Evolutionary conservation across 129 eudicot genomes (phyloP), one percentile per base, ranked within the genome.

Genomic region (Tanacetum coccineum): DNA sequence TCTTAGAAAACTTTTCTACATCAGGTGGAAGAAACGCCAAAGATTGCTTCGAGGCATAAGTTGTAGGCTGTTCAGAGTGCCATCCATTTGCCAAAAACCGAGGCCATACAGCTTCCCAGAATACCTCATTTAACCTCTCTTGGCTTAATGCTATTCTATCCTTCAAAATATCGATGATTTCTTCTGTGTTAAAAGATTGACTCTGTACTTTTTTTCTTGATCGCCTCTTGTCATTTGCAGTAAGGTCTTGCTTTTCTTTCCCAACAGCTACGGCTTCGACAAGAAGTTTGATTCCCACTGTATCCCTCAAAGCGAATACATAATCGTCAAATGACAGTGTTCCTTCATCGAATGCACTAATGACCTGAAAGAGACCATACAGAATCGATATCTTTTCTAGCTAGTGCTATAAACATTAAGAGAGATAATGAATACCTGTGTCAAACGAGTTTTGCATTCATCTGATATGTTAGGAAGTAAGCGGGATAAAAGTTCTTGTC

Each of bases 81-180:
- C 84, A 79, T 20, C 87, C 87, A 57, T 71, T 76, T 50, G 81
- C 84, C 59, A 72, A 48, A 44, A 82, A 62, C 17, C 87, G 83
- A 13, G 87, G 87, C 87, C 87, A 79, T 17, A 82, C 79, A 6
- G 84, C 84, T 63, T 76, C 79, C 87, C 83, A 79, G 52, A 82
- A 82, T 17, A 82, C 71, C 17, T 72, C 87, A 15, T 50, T 69
- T 32, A 81, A 68, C 42, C 72, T 62, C 48, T 79, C 68, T 75
- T 79, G 79, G 68, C 84, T 79, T 18, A 79, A 67, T 22, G 1
- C 25, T 22, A 22, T 22, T 14, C 84, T 65, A 13, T 40, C 32
- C 15, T 77, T 82, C 60, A 82, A 70, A 49, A 56, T 71, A 20
- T 75, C 57, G 36, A 71, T 42, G 9, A 78, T 82, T 54, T 78